Evolutionary conservation across 352 stramenopile genomes (phyloP).

Genomic region (Globisporangium abappressorium): DNA sequence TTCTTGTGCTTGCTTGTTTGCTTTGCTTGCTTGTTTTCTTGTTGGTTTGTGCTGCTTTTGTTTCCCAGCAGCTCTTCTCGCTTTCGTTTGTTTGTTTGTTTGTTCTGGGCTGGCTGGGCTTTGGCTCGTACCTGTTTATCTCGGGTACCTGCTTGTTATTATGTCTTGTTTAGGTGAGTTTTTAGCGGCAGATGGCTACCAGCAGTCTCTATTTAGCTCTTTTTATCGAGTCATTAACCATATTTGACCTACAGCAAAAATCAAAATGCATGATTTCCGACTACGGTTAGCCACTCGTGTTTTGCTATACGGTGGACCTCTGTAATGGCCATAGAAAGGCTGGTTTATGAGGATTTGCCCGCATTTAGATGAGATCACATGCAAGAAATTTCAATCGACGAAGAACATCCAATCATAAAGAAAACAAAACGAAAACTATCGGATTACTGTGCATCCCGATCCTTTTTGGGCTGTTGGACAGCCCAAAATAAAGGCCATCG

Average conservation of each 20-base stretch:
- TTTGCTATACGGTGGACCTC: background rate
- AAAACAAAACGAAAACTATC: background rate
- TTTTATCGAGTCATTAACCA: too few species aligned
- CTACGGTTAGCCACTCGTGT: too few species aligned
- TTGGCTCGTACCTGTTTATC: background rate
- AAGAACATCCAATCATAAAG: background rate
- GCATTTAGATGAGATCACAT: background rate
- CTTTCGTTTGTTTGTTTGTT: background rate
- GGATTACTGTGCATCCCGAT: background rate
- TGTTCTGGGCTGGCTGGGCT: background rate
- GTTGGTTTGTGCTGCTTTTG: background rate
- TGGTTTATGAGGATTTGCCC: background rate
- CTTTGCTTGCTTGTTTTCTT: background rate
- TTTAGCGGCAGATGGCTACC: too few species aligned
- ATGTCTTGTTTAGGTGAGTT: too few species aligned
- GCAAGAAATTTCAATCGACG: background rate
- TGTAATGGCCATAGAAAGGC: background rate
- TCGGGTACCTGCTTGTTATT: too few species aligned
- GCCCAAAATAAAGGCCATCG: background rate
- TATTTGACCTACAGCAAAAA: too few species aligned
- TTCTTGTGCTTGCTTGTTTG: background rate
- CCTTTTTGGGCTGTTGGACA: background rate
- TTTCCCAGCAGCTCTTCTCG: slow-evolving; percentile 1
- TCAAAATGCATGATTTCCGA: too few species aligned
- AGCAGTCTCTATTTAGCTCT: too few species aligned